Conservation (phyloP, 2,329 filamentous ascomycete genomes). For the Thelonectria rubi region DNA sequence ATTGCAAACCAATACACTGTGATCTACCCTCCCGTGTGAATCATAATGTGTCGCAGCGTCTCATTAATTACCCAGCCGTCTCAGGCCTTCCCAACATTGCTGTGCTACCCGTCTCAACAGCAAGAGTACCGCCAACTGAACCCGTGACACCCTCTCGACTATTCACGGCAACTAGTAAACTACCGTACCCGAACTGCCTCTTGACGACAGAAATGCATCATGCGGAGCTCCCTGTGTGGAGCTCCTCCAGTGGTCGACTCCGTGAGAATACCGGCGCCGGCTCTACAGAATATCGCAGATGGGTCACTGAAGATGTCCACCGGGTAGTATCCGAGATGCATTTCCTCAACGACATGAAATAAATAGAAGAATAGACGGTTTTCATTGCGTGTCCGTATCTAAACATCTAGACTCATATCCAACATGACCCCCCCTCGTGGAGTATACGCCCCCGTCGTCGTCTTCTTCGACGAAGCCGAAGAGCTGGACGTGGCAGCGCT, state of each 20-base stretch:
- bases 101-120: too few relatives aligned
- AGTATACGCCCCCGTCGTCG: constrained; percentile 69
- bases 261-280: too few relatives aligned
- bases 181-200: neutral
- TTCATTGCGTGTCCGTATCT: neutral
- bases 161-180: neutral
- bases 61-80: too few relatives aligned
- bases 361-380: neutral
- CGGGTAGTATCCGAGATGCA: neutral
- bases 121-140: too few relatives aligned
- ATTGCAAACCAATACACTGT: too few relatives aligned
- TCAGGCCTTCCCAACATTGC: too few relatives aligned
- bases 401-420: neutral
- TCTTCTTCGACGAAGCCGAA: constrained; percentile 67
- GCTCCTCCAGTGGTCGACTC: neutral
- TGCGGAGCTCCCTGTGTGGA: neutral
- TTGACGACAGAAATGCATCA: neutral
- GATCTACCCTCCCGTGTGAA: too few relatives aligned
- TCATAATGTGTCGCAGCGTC: too few relatives aligned
- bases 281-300: too few relatives aligned
- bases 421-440: constrained; percentile 45
- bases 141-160: neutral
- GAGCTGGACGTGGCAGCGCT: constrained; percentile 64
- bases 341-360: neutral
- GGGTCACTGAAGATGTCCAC: too few relatives aligned